Percentiles rank a stretch among this genome's conserved stretches.
These are phyloP conservation scores for Aethionema arabicum DNA, from an alignment of 345 rosid genomes.

Conservation along the genomic window DNA sequence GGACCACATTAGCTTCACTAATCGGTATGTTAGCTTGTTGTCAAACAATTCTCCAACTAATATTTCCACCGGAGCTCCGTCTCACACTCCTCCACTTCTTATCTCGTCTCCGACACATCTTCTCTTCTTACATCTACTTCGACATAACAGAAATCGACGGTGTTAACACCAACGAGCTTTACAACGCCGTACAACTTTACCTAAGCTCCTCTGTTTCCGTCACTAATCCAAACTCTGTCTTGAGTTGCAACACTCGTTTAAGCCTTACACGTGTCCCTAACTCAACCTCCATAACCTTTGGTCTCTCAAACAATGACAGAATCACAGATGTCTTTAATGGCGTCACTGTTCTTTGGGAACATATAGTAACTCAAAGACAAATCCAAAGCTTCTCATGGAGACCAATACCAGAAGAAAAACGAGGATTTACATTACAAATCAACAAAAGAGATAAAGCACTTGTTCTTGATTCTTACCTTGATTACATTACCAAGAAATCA, in stretches of 20 bases:
- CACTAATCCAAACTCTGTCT: constrained; percentile 35
- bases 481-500: constrained; percentile 70
- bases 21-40: constrained; percentile 81
- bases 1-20: constrained; percentile 76
- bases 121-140: constrained; percentile 66
- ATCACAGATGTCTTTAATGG: constrained; percentile 63
- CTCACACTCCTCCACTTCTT: constrained; percentile 54
- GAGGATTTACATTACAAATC: constrained; percentile 78
- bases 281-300: constrained; percentile 80
- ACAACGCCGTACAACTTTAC: constrained; percentile 93
- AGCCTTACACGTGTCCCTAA: constrained; percentile 81
- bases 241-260: constrained; percentile 46
- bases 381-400: constrained; percentile 79
- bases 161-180: constrained; percentile 97
- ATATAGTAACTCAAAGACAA: constrained; percentile 76
- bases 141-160: constrained; percentile 96
- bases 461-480: constrained; percentile 65
- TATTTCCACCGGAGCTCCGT: constrained; percentile 88
- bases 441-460: constrained; percentile 59
- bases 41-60: constrained; percentile 60
- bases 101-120: constrained; percentile 48
- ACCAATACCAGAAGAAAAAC: constrained; percentile 90
- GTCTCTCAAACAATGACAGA: constrained; percentile 79
- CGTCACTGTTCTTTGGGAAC: constrained; percentile 74
- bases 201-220: constrained; percentile 68